These are phyloP conservation scores for Epichloe bromicola DNA, from an alignment of 2,329 filamentous ascomycete genomes.

Conservation along the genomic window DNA sequence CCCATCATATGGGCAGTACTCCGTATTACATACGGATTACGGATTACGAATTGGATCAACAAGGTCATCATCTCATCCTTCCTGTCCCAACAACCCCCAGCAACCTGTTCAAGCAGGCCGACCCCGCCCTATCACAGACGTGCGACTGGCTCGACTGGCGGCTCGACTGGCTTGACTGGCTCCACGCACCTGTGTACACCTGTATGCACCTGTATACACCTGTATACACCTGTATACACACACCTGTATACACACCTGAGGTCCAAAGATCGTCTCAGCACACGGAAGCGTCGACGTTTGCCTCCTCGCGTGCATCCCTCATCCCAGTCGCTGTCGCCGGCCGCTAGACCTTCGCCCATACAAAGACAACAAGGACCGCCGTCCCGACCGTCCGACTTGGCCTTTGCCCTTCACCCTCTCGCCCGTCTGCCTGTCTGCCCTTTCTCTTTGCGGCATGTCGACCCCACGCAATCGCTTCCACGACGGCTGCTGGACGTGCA, in stretches of 20 bases:
- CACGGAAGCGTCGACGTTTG: no score
- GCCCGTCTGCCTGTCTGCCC: neutral
- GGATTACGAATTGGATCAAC: no score
- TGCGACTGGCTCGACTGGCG: neutral
- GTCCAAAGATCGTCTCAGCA: neutral
- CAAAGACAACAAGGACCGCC: neutral
- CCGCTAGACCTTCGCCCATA: no score
- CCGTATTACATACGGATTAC: no score
- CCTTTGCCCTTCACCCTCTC: neutral
- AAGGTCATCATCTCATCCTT: no score
- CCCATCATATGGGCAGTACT: no score
- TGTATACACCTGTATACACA: no score
- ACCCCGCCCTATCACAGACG: neutral
- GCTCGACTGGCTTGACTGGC: neutral
- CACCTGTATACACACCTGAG: no score
- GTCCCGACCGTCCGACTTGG: neutral
- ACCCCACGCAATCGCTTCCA: constrained; percentile 4
- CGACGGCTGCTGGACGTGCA: constrained; percentile 4
- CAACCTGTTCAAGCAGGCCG: neutral
- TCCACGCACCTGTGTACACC: neutral
- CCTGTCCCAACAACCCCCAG: no score
- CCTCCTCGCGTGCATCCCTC: no score
- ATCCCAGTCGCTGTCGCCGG: no score
- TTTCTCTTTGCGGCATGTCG: constrained; percentile 3
- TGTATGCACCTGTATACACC: no score